Evolutionary conservation across 2,329 filamentous ascomycete species (phyloP), one percentile per base, ranked within the genome.

Genomic region (Karstenula rhodostoma): DNA sequence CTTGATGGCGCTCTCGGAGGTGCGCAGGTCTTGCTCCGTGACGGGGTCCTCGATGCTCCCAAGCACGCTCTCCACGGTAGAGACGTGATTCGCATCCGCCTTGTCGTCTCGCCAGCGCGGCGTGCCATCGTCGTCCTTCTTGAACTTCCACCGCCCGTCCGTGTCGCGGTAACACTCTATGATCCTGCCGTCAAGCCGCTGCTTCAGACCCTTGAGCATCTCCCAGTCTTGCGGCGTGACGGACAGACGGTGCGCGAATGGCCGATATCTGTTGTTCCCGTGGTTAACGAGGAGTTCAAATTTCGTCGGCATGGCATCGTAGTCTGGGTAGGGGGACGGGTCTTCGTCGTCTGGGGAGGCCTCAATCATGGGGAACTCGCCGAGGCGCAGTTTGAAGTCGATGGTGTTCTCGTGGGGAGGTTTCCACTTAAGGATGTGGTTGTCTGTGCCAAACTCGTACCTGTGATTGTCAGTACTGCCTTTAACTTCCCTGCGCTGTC

Each of bases 381-480:
- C 81, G 46, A 99, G 85, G 54, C 86, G 87, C 69, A 98, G 85
- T 44, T 90, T 87, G 77, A 97, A 97, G 77, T 99, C 95, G 68
- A 99, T 88, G 0, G 93, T 96, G 81, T 99, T 99, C 77, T 99
- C 95, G 66, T 92, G 85, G 4, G 93, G 92, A 0, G 94, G 93
- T 80, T 99, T 99, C 95, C 95, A 99, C 78, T 99, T 99, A 42
- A 99, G 83, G 64, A 97, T 99, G 76, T 97, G 90, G 52, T 87
- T 87, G 78, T 99, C 95, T 13, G 95, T 99, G 67, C 95, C 95
- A 67, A 91, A 90, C 69, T 90, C 89, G 81, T 99, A 99, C 12
- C 54, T 54, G 27, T 19, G 23, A n/a, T 23, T 17, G n/a, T 53
- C 7, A 42, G 35, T 27, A n/a, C 13, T 17, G 35, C 32, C 7